These are phyloP conservation scores for Pinus tabuliformis DNA, from an alignment of 75 land plant species.

Conservation along the genomic window DNA sequence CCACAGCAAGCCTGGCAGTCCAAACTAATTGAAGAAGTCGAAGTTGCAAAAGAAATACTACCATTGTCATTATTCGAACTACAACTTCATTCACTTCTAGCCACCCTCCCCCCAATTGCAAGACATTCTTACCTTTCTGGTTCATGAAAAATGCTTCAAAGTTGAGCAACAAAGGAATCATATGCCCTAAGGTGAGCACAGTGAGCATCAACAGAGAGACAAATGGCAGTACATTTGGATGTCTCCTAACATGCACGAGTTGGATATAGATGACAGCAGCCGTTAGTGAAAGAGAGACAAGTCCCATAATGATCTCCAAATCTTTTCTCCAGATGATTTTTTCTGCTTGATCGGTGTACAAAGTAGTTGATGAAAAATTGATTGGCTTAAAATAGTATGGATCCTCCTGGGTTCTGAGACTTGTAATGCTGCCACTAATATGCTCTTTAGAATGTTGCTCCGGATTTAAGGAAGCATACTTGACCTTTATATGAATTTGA, in stretches of 20 bases:
- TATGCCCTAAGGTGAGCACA: slow-evolving; percentile 61
- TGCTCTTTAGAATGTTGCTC: slow-evolving; percentile 8
- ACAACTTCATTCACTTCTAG: slow-evolving; percentile 78
- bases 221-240: slow-evolving; percentile 56
- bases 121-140: slow-evolving; percentile 26
- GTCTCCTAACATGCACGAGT: slow-evolving; percentile 55
- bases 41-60: slow-evolving; percentile 69
- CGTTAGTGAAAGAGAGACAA: slow-evolving; percentile 57
- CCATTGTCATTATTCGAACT: slow-evolving; percentile 76
- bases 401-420: slow-evolving; percentile 48
- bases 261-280: slow-evolving; percentile 64
- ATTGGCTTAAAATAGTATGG: slow-evolving; percentile 53
- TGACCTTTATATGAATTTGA: slow-evolving; percentile 39
- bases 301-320: slow-evolving; percentile 67
- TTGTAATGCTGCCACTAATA: slow-evolving; percentile 57
- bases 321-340: slow-evolving; percentile 67
- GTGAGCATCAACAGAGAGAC: slow-evolving; percentile 62
- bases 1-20: slow-evolving; percentile 38
- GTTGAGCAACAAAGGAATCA: slow-evolving; percentile 80
- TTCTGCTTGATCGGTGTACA: slow-evolving; percentile 34
- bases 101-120: slow-evolving; percentile 59
- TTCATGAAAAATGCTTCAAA: slow-evolving; percentile 68
- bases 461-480: slow-evolving; percentile 42
- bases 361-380: slow-evolving; percentile 33
- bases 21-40: slow-evolving; percentile 72